Conservation (phyloP, 768 basidiomycete species). For the Suillus occidentalis region DNA sequence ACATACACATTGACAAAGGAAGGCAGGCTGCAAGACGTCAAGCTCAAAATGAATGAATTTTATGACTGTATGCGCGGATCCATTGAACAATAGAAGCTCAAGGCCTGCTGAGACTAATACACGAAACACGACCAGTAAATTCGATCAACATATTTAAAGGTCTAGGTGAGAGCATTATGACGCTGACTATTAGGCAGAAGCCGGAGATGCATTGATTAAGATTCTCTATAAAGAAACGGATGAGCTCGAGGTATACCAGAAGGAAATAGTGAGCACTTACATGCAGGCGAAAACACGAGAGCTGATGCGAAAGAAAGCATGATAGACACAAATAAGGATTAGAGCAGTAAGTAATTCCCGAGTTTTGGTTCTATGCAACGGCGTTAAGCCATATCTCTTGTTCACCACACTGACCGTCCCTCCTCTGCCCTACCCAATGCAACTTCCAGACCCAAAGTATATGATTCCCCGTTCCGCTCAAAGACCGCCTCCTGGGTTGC, state of each 20-base stretch:
- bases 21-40: background rate
- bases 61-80: background rate
- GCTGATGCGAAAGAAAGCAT: background rate
- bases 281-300: background rate
- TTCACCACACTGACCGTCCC: conserved; percentile 32
- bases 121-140: background rate
- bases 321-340: conserved; percentile 2
- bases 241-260: background rate
- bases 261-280: background rate
- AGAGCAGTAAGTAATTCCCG: background rate
- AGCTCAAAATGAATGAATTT: background rate
- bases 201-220: background rate
- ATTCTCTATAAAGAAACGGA: background rate
- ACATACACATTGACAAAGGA: background rate
- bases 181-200: background rate
- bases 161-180: background rate
- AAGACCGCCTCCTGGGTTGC: conserved; percentile 24
- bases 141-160: background rate
- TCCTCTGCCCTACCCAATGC: conserved; percentile 33
- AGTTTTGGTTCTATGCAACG: background rate
- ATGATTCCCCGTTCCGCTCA: conserved; percentile 28
- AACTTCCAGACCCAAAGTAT: conserved; percentile 30
- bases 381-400: background rate
- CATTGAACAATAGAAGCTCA: background rate
- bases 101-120: background rate